Conservation (phyloP, 2,329 filamentous ascomycete species). For the Trichophyton equinum region DNA sequence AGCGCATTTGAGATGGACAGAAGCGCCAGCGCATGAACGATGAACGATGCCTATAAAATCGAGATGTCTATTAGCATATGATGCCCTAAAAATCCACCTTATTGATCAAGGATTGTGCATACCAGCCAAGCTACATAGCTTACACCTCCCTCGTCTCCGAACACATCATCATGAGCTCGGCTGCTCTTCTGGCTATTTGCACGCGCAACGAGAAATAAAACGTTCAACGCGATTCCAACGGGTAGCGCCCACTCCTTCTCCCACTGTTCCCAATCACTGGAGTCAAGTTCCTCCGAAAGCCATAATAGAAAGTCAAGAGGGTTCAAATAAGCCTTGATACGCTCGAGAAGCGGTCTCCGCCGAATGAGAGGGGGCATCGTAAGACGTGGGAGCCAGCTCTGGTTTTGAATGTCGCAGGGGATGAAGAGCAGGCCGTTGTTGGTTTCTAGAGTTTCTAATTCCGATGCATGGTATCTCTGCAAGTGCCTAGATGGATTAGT, state of each 20-base stretch:
- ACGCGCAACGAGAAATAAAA: conserved; percentile 67
- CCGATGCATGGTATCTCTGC: background rate
- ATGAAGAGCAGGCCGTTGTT: background rate
- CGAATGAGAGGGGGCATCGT: conserved; percentile 71
- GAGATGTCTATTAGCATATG: conserved; percentile 1
- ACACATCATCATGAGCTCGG: conserved; percentile 63
- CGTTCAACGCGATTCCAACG: conserved; percentile 63
- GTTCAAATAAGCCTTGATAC: conserved; percentile 68
- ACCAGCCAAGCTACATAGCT: conserved; percentile 58
- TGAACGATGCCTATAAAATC: conserved; percentile 47
- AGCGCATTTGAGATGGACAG: conserved; percentile 64
- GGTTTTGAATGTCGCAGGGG: no score
- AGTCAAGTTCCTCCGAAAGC: conserved; percentile 85
- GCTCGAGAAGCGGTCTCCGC: conserved; percentile 63
- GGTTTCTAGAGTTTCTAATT: background rate
- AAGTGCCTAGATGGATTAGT: background rate
- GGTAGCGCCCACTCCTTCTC: conserved; percentile 60
- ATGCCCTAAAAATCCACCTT: background rate
- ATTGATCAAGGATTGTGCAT: conserved; percentile 20
- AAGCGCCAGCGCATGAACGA: conserved; percentile 56
- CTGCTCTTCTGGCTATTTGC: conserved; percentile 53
- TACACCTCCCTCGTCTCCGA: conserved; percentile 54
- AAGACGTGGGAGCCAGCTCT: background rate
- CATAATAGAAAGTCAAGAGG: conserved; percentile 82
- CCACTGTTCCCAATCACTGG: conserved; percentile 74